Evolutionary conservation across 176 grass and related monocot genomes (phyloP).

Genomic region (barley (Hordeum vulgare)): DNA sequence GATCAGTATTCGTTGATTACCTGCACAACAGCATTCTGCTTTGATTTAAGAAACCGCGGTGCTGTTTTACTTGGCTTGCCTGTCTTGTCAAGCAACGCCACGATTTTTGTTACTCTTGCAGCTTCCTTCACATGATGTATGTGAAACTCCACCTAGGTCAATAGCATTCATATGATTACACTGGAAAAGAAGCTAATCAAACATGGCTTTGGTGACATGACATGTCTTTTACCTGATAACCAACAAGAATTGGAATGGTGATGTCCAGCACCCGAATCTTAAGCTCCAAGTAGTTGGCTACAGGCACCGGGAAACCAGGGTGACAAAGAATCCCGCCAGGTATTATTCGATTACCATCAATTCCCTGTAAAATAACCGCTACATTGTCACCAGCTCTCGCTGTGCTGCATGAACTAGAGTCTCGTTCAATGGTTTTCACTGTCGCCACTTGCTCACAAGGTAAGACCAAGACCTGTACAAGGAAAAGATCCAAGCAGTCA

Average conservation of each 20-base stretch:
- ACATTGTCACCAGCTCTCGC: conserved; percentile 93
- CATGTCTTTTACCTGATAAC: conserved; percentile 55
- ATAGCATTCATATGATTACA: conserved; percentile 1
- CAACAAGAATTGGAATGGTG: conserved; percentile 60
- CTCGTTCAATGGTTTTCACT: conserved; percentile 71
- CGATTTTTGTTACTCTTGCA: conserved; percentile 66
- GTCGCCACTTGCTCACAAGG: conserved; percentile 51
- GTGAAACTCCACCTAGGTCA: conserved; percentile 79
- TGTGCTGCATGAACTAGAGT: conserved; percentile 54
- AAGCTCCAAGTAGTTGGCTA: conserved; percentile 60
- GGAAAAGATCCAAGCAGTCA: conserved; percentile 6
- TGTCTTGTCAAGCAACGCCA: conserved; percentile 76
- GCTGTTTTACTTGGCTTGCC: conserved; percentile 65
- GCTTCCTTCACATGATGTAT: conserved; percentile 96
- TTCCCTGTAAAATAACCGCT: conserved; percentile 50
- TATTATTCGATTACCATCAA: conserved; percentile 53
- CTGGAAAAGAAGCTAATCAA: background rate
- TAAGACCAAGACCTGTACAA: conserved; percentile 74
- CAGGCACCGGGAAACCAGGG: conserved; percentile 60
- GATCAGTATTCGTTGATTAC: conserved; percentile 16
- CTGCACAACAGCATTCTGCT: conserved; percentile 82
- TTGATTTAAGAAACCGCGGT: conserved; percentile 85
- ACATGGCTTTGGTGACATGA: conserved; percentile 7
- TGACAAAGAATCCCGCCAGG: conserved; percentile 81
- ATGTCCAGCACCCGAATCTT: conserved; percentile 79